phyloP scores from a whole-genome alignment of 1,284 basidiomycete species.

The Inonotus obliquus region DNA sequence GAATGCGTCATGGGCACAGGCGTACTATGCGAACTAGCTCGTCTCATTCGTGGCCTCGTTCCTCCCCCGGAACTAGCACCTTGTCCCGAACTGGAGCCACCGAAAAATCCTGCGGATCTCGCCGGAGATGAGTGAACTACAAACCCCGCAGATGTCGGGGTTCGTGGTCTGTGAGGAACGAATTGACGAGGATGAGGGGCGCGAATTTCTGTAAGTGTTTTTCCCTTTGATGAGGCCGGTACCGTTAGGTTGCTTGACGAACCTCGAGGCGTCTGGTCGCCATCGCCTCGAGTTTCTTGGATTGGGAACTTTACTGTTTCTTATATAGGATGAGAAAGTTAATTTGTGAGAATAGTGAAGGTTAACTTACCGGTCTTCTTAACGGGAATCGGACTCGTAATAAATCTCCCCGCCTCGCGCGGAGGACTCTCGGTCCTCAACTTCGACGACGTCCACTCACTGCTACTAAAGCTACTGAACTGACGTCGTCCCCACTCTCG shows the following conservation, averaged over 20 bases:
- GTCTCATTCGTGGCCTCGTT: slow-evolving; percentile 34
- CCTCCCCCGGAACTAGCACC: slow-evolving; percentile 1
- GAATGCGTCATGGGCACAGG: slow-evolving; percentile 24
- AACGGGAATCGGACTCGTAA: slow-evolving; percentile 3
- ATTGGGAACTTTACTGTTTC: slow-evolving; percentile 6
- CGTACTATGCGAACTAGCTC: slow-evolving; percentile 42
- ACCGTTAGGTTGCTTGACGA: not conserved
- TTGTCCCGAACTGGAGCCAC: slow-evolving; percentile 14
- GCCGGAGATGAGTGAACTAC: not conserved
- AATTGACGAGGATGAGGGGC: slow-evolving; percentile 14
- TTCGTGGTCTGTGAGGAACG: slow-evolving; percentile 14
- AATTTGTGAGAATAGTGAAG: not conserved
- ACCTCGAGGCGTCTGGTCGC: not conserved
- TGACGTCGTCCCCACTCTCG: slow-evolving; percentile 52
- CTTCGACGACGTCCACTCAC: slow-evolving; percentile 41
- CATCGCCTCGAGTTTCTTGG: not conserved
- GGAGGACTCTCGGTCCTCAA: slow-evolving; percentile 34
- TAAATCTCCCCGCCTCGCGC: slow-evolving; percentile 16
- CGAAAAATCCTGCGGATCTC: not conserved
- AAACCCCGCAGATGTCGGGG: slow-evolving; percentile 7
- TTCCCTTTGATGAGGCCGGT: not conserved
- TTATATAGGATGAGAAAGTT: not conserved
- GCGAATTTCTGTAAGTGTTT: slow-evolving; percentile 10
- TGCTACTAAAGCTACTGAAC: slow-evolving; percentile 44
- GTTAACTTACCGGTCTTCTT: slow-evolving; percentile 15